phyloP scores from a whole-genome alignment of 768 basidiomycete genomes.

The Pleurotus citrinopileatus region DNA sequence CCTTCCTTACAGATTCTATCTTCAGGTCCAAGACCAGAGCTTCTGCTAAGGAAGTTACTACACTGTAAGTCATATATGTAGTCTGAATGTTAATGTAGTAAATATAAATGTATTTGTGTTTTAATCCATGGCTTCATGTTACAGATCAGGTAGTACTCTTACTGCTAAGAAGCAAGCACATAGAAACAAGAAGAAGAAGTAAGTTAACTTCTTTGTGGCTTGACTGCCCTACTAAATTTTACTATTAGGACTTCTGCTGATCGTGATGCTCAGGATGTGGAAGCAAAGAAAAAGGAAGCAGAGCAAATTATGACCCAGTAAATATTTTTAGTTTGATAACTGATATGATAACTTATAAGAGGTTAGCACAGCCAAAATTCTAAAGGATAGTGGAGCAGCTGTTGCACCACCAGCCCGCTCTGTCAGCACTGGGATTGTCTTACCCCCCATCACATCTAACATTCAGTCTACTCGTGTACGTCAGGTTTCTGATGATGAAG shows the following conservation, averaged over 20 bases:
- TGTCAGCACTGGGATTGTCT: background rate
- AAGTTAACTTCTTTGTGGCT: background rate
- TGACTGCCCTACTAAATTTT: background rate
- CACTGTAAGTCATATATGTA: too few species aligned
- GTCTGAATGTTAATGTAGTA: too few species aligned
- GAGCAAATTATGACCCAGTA: background rate
- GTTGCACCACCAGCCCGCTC: background rate
- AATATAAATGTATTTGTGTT: too few species aligned
- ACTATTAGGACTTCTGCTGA: background rate
- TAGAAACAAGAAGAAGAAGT: too few species aligned
- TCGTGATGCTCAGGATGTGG: background rate
- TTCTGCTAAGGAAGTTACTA: too few species aligned
- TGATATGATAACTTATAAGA: background rate
- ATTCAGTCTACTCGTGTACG: too few species aligned
- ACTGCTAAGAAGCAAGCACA: too few species aligned
- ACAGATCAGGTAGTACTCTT: too few species aligned
- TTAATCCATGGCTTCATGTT: too few species aligned
- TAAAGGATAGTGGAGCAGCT: background rate
- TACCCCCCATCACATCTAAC: background rate
- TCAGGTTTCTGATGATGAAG: too few species aligned
- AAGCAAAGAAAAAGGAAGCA: background rate
- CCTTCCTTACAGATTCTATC: background rate
- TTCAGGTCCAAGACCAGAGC: too few species aligned
- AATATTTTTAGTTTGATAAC: background rate
- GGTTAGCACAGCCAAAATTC: background rate